Evolutionary conservation across 1,284 basidiomycete genomes (phyloP), one percentile per base, ranked within the genome.

Genomic region (Puccinia coronata): DNA sequence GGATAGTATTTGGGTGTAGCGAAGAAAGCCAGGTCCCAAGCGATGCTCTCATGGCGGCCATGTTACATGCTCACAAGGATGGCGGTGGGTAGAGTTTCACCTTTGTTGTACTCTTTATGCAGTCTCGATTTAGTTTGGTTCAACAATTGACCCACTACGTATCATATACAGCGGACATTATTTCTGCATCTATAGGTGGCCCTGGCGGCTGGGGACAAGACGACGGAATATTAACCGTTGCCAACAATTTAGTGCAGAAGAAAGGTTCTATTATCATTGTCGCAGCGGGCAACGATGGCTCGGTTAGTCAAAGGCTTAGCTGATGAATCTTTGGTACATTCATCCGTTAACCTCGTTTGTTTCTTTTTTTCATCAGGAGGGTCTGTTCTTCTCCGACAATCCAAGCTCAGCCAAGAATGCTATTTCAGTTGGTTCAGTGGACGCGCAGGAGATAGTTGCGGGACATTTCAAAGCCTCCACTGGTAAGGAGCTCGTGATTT

Each of bases 141-240:
- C 20, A 23, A 12, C 6, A 18, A 34, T 53, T 20, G 23, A 71
- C 34, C n/a, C 47, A n/a, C n/a, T n/a, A n/a, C n/a, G n/a, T n/a
- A n/a, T n/a, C n/a, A n/a, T n/a, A n/a, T n/a, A 16, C 25, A 81
- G 80, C 80, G 31, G 80, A 81, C 70, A 69, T 81, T 12, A 75
- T 81, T 43, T 47, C 41, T 6, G 36, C 41, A 5, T 74, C 71
- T 31, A 41, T 81, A 0, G 80, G 61, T 23, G 36, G 63, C 3
- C 16, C 49, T 4, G 80, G 61, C 14, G 80, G 80, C 6, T 81
- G 80, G 80, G 72, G 47, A 23, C 16, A 41, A 23, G 80, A 72
- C 1, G 9, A 11, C 8, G 36, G 23, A 8, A n/a, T 74, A n/a
- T 28, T 59, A 23, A 28, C 41, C 5, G 23, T 36, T 6, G 51